Percentiles rank a stretch among this genome's conserved stretches.
Evolutionary conservation across 2,329 filamentous ascomycete genomes (phyloP).

Genomic region (Colletotrichum falcatum): DNA sequence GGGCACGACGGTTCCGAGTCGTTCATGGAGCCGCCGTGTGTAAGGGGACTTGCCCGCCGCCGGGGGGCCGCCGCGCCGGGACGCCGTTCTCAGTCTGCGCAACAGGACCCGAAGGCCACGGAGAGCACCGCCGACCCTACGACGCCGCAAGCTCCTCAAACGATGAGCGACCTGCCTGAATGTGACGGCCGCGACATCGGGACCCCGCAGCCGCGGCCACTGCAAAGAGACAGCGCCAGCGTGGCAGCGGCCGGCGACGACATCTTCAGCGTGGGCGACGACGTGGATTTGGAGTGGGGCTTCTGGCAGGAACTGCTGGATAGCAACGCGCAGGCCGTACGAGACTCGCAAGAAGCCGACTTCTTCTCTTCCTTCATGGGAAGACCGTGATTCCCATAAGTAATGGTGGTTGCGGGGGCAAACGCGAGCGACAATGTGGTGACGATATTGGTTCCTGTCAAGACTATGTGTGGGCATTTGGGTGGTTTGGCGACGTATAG

Average conservation of each 20-base stretch:
- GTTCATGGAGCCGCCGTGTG: neutral
- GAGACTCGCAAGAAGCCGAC: neutral
- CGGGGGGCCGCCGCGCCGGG: neutral
- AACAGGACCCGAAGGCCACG: too few relatives aligned
- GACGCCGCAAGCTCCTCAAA: neutral
- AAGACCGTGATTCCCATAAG: neutral
- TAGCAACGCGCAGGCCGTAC: neutral
- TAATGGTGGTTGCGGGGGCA: too few relatives aligned
- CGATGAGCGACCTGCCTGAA: fast-evolving
- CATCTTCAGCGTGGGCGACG: neutral
- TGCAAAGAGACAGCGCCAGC: too few relatives aligned
- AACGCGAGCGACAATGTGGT: too few relatives aligned
- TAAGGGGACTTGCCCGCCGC: neutral
- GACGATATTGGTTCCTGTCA: too few relatives aligned
- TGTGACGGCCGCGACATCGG: neutral
- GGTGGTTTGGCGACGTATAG: too few relatives aligned
- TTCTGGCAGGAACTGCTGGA: conserved; percentile 20
- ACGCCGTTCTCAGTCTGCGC: neutral
- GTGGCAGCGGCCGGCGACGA: conserved; percentile 5
- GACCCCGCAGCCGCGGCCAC: neutral
- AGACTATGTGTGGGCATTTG: too few relatives aligned
- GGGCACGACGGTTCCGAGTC: neutral
- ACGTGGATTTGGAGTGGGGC: conserved; percentile 19
- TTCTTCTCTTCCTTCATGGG: neutral
- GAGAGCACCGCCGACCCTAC: neutral